Base-by-base conservation (phyloP, 345 rosid species). In the Erucastrum elatum region DNA sequence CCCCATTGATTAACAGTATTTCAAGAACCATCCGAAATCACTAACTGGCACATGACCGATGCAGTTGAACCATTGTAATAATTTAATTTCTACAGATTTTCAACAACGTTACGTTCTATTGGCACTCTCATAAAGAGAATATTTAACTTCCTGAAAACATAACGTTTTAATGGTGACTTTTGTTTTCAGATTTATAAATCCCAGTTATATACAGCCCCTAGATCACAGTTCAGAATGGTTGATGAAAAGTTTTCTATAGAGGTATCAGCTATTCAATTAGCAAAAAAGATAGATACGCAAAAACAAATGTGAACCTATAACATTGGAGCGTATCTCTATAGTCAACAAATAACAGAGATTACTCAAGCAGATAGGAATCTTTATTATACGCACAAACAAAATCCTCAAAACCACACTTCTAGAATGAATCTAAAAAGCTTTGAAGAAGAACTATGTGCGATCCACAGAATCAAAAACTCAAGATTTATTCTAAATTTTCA, bases 361-460 rank as follows among this genome's bases (percentile, higher is more conserved):
- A 73, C 77, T 79, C 82, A 73, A 79, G 82, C 82, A 73, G 77
- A 79, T 60, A 73, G 27, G 82, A 73, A 73, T 41, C 77, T 64
- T 72, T 13, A 5, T 2, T 76, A 0, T 78, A 59, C 74, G 82
- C 82, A 79, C 82, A 79, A 79, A 79, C 73, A 72, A 79, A 79
- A 79, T 73, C 82, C 64, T 73, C 69, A 26, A 67, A 73, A 79
- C 78, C 78, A 67, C 4, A 0, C 17, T 17, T 78, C 8, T 66
- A 78, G 82, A 78, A 15, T 44, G 15, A 79, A 66, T 79, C 77
- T 67, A 79, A 30, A 44, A 49, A 34, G 82, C 26, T 6, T 72
- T 73, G 55, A 79, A 67, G 82, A 79, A 79, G 82, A 79, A 79
- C 82, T 79, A 79, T 66, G 82, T 60, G 82, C 77, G 72, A 37